A percentile compares a stretch with the other conserved stretches of the same genome.
Evolutionary conservation across 2,329 filamentous ascomycete species (phyloP).

Genomic region (Zasmidium citrigriseum): DNA sequence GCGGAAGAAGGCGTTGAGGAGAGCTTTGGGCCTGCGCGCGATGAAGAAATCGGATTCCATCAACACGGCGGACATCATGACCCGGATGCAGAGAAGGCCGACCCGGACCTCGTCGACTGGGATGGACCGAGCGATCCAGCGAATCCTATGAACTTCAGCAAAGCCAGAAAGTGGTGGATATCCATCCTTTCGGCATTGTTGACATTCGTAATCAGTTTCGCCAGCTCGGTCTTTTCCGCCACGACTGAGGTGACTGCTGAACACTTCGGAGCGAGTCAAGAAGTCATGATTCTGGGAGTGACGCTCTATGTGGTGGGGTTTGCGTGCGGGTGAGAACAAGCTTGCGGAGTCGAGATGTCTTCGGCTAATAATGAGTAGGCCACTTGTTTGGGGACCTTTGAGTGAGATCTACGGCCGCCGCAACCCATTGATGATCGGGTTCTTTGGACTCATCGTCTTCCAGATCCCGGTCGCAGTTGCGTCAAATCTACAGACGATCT

Average conservation of each 20-base stretch:
- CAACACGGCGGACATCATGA: slow-evolving; percentile 13
- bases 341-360: background rate
- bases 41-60: slow-evolving; percentile 16
- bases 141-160: slow-evolving; percentile 50
- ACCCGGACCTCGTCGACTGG: slow-evolving; percentile 18
- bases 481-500: slow-evolving; percentile 54
- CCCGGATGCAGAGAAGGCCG: background rate
- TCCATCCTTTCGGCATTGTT: slow-evolving; percentile 12
- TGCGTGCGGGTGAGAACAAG: slow-evolving; percentile 26
- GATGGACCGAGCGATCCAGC: slow-evolving; percentile 35
- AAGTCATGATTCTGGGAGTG: slow-evolving; percentile 25
- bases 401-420: slow-evolving; percentile 58
- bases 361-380: slow-evolving; percentile 9
- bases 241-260: slow-evolving; percentile 13
- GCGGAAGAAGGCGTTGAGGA: slow-evolving; percentile 14
- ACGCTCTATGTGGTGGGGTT: slow-evolving; percentile 23
- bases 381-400: slow-evolving; percentile 9
- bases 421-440: slow-evolving; percentile 33
- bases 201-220: slow-evolving; percentile 52
- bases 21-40: slow-evolving; percentile 10
- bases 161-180: slow-evolving; percentile 39
- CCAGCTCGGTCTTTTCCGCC: slow-evolving; percentile 40
- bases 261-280: slow-evolving; percentile 19
- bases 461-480: slow-evolving; percentile 57
- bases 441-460: slow-evolving; percentile 51